Evolutionary conservation across 2,329 filamentous ascomycete species (phyloP).

Genomic region (Apiospora arundinis): DNA sequence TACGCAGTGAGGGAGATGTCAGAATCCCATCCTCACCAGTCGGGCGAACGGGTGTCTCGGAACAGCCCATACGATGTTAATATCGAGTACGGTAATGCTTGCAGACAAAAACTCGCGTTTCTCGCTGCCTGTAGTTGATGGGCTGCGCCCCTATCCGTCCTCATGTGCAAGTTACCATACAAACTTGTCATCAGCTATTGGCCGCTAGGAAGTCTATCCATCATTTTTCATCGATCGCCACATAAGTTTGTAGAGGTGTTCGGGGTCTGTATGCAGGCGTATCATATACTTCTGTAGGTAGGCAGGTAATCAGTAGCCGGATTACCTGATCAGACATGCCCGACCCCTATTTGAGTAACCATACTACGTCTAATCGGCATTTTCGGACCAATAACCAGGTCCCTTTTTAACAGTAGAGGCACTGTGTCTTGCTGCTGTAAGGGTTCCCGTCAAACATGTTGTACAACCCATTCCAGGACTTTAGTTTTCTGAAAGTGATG

Average conservation of each 20-base stretch:
- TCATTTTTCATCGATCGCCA: no score
- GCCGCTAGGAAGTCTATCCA: background rate
- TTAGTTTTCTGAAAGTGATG: background rate
- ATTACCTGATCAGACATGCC: background rate
- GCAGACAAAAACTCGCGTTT: background rate
- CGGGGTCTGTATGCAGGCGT: no score
- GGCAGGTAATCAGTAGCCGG: background rate
- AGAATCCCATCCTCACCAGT: background rate
- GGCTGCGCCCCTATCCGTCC: background rate
- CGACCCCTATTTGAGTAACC: background rate
- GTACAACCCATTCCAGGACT: background rate
- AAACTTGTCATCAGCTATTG: background rate
- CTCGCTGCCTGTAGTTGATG: background rate
- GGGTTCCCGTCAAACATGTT: background rate
- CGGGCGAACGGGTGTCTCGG: background rate
- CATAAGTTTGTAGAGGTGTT: no score
- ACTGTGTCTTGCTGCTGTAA: background rate
- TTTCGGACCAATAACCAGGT: background rate
- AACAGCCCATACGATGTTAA: background rate
- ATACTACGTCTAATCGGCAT: background rate
- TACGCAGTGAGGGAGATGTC: background rate
- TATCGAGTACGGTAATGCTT: background rate
- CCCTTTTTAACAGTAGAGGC: background rate
- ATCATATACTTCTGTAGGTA: background rate
- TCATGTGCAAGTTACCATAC: no score